phyloP scores from a whole-genome alignment of 2,329 filamentous ascomycete genomes.

The Aspergillus candidus region DNA sequence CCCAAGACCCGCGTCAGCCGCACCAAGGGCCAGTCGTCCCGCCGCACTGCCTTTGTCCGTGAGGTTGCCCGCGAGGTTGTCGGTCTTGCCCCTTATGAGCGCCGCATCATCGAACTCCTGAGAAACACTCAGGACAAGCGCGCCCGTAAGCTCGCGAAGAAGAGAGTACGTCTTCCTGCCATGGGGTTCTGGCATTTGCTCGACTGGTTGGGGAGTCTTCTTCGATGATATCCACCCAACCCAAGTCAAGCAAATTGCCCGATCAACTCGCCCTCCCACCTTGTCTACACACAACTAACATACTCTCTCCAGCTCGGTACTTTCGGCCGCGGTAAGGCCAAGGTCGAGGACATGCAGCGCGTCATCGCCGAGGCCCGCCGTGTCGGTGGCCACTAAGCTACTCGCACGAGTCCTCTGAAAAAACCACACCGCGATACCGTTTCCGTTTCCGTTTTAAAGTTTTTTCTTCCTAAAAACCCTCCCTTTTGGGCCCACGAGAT shows the following conservation, averaged over 20 bases:
- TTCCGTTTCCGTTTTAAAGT: slow-evolving; percentile 12
- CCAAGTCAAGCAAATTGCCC: too few relatives aligned
- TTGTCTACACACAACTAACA: slow-evolving; percentile 13
- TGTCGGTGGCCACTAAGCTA: slow-evolving; percentile 57
- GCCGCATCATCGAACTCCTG: slow-evolving; percentile 97
- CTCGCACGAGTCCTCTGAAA: slow-evolving; percentile 1
- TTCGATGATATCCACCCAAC: background rate
- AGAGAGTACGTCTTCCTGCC: slow-evolving; percentile 65
- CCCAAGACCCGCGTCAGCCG: slow-evolving; percentile 71
- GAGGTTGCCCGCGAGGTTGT: slow-evolving; percentile 98
- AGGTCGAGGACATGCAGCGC: slow-evolving; percentile 98
- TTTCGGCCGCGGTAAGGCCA: slow-evolving; percentile 97
- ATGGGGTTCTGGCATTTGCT: background rate
- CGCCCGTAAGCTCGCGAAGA: slow-evolving; percentile 98
- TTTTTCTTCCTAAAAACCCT: slow-evolving; percentile 12
- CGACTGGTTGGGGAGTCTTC: background rate
- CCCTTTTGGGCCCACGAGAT: slow-evolving; percentile 14
- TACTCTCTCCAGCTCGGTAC: slow-evolving; percentile 70
- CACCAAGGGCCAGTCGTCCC: slow-evolving; percentile 93
- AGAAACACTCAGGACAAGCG: slow-evolving; percentile 99
- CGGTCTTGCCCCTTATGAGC: slow-evolving; percentile 92
- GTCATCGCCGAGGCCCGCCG: slow-evolving; percentile 95
- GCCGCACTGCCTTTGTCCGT: slow-evolving; percentile 93
- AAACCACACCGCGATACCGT: background rate
- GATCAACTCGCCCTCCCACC: background rate